Evolutionary conservation across 2,329 filamentous ascomycete genomes (phyloP).

Genomic region (Fusarium tjaetaba): DNA sequence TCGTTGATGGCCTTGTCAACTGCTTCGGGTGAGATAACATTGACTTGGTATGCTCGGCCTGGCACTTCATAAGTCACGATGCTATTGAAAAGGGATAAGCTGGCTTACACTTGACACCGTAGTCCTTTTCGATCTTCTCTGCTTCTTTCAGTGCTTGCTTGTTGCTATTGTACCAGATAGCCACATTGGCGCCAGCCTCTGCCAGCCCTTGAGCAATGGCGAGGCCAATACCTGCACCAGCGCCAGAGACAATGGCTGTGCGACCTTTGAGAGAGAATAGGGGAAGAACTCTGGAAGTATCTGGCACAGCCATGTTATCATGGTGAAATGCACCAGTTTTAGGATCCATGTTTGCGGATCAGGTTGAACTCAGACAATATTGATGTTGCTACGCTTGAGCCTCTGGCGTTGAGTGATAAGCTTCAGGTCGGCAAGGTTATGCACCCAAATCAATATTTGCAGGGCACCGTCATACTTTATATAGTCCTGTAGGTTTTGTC

Average conservation of each 20-base stretch:
- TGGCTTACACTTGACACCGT: slow-evolving; percentile 71
- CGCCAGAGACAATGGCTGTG: slow-evolving; percentile 76
- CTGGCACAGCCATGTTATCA: slow-evolving; percentile 61
- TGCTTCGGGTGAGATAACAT: slow-evolving; percentile 64
- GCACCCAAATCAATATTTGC: background rate
- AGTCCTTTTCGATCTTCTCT: slow-evolving; percentile 70
- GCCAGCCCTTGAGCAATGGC: slow-evolving; percentile 71
- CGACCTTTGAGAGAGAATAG: slow-evolving; percentile 76
- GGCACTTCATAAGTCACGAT: slow-evolving; percentile 19
- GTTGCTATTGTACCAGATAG: slow-evolving; percentile 78
- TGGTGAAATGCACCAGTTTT: slow-evolving; percentile 64
- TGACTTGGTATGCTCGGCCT: slow-evolving; percentile 71
- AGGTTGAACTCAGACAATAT: background rate
- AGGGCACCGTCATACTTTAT: slow-evolving; percentile 14
- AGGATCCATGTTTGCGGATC: slow-evolving; percentile 51
- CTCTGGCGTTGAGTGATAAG: background rate
- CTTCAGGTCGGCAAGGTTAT: slow-evolving; percentile 6
- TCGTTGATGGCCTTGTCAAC: slow-evolving; percentile 62
- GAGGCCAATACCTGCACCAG: slow-evolving; percentile 73
- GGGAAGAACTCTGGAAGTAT: slow-evolving; percentile 64
- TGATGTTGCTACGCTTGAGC: background rate
- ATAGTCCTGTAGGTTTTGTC: slow-evolving; percentile 9
- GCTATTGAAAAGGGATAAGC: background rate
- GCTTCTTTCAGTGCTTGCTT: slow-evolving; percentile 70
- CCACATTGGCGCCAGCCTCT: slow-evolving; percentile 77